Base-by-base conservation (phyloP, 164 flowering plant species). In the Piper longum region DNA sequence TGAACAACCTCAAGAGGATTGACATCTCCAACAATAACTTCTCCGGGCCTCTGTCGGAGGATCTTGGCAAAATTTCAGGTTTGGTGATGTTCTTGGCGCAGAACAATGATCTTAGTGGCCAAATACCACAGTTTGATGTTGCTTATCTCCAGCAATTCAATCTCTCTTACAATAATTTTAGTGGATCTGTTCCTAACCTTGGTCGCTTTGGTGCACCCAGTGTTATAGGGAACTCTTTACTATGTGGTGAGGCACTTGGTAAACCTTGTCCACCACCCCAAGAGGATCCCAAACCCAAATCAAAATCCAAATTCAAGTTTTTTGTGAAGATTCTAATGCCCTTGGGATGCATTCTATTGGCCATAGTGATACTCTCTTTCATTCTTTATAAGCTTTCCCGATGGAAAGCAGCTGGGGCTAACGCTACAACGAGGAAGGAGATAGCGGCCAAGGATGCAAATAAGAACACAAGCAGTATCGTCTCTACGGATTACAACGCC, bases 241-340 rank as follows among this genome's bases (percentile, higher is more conserved):
- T 82, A 52, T 86, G 88, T 62, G 87, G 88, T 16, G 41, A 71
- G 2, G 81, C 81, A 4, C 58, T 80, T 69, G 63, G 76, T 16
- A 71, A 68, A 0, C 60, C 67, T 4, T 81, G 87, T 65, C 72
- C 75, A 8, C 59, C 70, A 39, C n/a, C 55, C 39, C 17, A 26
- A 26, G 36, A 26, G 36, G 36, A 26, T 26, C 36, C 36, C 36
- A 26, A 26, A 26, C 36, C 36, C 36, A 26, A 26, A 17, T 69
- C 78, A 51, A 73, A 69, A 17, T 69, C 78, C 44, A 73, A 68
- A 14, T 56, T 56, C 36, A 2, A 26, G 4, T 63, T 66, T 4
- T 57, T 44, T 7, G 70, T 71, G 12, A 58, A 77, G 62, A 57
- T 78, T 40, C 70, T 85, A 36, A 82, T 81, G 76, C 79, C 58